A percentile compares a stretch with the other conserved stretches of the same genome.
These are phyloP conservation scores for Puccinia coronata DNA, from an alignment of 1,284 basidiomycete species.

Conservation along the genomic window DNA sequence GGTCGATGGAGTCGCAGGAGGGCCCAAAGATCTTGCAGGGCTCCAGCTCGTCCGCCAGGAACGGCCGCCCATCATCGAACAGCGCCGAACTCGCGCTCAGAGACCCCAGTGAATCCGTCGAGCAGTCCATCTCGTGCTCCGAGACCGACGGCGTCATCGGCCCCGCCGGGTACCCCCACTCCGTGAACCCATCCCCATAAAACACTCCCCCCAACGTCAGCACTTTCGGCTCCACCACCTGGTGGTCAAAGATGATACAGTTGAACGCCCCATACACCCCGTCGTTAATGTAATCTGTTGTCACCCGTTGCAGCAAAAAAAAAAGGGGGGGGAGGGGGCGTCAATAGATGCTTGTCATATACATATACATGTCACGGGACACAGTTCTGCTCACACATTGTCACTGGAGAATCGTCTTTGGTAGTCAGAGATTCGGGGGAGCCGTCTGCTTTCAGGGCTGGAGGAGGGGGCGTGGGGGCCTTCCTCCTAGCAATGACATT, in stretches of 20 bases:
- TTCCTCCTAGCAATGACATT: constrained; percentile 81
- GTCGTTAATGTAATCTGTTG: constrained; percentile 86
- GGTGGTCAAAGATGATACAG: constrained; percentile 92
- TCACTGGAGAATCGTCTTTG: constrained; percentile 61
- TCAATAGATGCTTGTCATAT: background rate
- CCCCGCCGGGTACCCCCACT: background rate
- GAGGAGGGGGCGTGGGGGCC: constrained; percentile 58
- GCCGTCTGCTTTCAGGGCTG: background rate
- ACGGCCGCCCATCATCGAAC: background rate
- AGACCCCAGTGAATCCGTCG: constrained; percentile 11
- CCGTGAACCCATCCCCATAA: constrained; percentile 14
- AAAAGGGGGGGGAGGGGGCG: too few relatives aligned
- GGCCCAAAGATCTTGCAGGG: constrained; percentile 65
- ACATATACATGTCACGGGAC: background rate
- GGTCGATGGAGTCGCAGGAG: constrained; percentile 89
- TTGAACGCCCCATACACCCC: constrained; percentile 99
- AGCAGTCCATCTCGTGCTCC: constrained; percentile 25
- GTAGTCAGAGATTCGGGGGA: background rate
- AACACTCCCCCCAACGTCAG: constrained; percentile 62
- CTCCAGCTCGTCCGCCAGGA: constrained; percentile 52
- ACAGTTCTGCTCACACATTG: constrained; percentile 66
- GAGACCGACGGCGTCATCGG: constrained; percentile 26
- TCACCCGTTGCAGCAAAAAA: background rate
- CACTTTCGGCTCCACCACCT: constrained; percentile 79
- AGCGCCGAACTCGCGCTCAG: background rate